Conservation (phyloP, 2,329 filamentous ascomycete genomes). For the Fusarium keratoplasticum region DNA sequence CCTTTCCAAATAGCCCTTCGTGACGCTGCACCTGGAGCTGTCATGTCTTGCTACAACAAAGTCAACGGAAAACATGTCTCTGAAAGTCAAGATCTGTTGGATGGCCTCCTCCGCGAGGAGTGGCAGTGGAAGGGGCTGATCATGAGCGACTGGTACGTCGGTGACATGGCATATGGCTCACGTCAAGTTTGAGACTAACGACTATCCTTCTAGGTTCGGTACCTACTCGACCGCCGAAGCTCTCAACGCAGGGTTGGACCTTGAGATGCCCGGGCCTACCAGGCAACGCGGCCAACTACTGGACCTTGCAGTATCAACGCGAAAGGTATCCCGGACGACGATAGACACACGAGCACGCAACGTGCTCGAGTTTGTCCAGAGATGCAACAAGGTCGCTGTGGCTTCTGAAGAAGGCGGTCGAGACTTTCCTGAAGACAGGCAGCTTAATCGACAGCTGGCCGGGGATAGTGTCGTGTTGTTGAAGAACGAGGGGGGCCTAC, state of each 20-base stretch:
- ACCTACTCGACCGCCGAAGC: conserved; percentile 45
- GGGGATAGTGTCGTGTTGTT: conserved; percentile 67
- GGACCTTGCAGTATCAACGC: not conserved
- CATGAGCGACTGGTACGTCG: conserved; percentile 57
- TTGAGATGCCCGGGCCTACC: conserved; percentile 49
- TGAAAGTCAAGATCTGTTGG: conserved; percentile 29
- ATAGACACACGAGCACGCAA: conserved; percentile 1
- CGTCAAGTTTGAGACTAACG: not conserved
- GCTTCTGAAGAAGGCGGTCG: not conserved
- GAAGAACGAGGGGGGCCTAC: conserved; percentile 69
- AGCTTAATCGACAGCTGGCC: not conserved
- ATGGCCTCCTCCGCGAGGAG: conserved; percentile 53
- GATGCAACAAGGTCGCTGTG: not conserved
- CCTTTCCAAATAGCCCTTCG: conserved; percentile 56
- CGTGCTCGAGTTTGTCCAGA: conserved; percentile 6
- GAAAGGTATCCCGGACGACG: not conserved
- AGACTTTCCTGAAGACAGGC: not conserved
- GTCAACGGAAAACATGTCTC: conserved; percentile 54
- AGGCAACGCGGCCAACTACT: conserved; percentile 10
- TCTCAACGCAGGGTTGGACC: conserved; percentile 39
- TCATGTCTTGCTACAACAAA: conserved; percentile 58
- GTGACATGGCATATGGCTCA: accelerated
- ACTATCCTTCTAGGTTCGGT: conserved; percentile 6
- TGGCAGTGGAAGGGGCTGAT: conserved; percentile 57
- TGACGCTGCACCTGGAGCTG: conserved; percentile 50